These are phyloP conservation scores for Ballota nigra DNA, from an alignment of 257 asterid species.

Conservation along the genomic window DNA sequence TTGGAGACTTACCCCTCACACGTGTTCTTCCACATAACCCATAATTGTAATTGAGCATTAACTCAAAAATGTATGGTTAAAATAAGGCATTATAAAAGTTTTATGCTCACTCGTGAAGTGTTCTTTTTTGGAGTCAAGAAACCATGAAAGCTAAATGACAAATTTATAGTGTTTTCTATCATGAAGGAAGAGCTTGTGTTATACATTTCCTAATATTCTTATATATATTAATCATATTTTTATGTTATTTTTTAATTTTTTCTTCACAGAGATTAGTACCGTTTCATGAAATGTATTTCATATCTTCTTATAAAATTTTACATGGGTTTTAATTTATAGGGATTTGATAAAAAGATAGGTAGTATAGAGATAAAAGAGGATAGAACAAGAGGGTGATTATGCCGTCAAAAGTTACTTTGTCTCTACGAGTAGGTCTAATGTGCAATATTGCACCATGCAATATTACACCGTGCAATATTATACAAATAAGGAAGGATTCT, in stretches of 20 bases:
- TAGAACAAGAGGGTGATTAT: too few relatives aligned
- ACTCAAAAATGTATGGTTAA: slow-evolving; percentile 6
- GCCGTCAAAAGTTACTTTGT: too few relatives aligned
- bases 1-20: slow-evolving; percentile 35
- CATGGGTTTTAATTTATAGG: too few relatives aligned
- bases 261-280: too few relatives aligned
- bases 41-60: slow-evolving; percentile 23
- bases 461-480: too few relatives aligned
- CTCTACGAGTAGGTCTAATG: too few relatives aligned
- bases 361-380: too few relatives aligned
- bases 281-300: too few relatives aligned
- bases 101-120: slow-evolving; percentile 21
- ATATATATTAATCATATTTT: not conserved
- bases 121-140: slow-evolving; percentile 22
- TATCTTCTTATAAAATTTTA: too few relatives aligned
- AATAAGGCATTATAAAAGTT: slow-evolving; percentile 15
- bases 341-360: too few relatives aligned
- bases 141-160: slow-evolving; percentile 14
- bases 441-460: too few relatives aligned
- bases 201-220: not conserved
- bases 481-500: too few relatives aligned
- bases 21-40: slow-evolving; percentile 36
- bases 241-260: not conserved
- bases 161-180: not conserved
- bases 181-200: slow-evolving; percentile 4